These are phyloP conservation scores for Penicillium sp. DNA, from an alignment of 2,329 filamentous ascomycete genomes.

Conservation along the genomic window DNA sequence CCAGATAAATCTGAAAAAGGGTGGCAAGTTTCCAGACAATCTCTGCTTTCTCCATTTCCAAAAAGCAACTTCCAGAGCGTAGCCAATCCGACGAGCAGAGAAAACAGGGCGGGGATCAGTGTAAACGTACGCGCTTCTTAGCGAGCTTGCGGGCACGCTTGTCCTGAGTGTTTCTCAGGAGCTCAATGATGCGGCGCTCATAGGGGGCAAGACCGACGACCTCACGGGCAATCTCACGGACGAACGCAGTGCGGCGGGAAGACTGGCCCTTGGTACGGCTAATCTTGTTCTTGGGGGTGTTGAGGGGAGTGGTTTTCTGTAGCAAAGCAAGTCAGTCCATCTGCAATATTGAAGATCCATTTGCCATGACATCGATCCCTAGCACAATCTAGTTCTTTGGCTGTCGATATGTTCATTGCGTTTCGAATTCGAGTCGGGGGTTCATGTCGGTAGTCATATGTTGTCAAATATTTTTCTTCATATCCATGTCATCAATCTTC, in stretches of 20 bases:
- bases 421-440: conserved; percentile 3
- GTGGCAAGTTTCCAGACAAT: conserved; percentile 5
- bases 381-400: conserved; percentile 8
- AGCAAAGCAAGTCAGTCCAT: conserved; percentile 44
- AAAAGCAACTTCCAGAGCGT: not conserved
- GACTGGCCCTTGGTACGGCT: conserved; percentile 91
- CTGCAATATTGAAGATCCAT: conserved; percentile 34
- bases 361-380: not conserved
- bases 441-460: conserved; percentile 1
- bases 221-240: conserved; percentile 97
- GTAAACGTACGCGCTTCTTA: conserved; percentile 87
- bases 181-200: conserved; percentile 98
- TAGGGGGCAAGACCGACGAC: conserved; percentile 93
- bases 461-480: not conserved
- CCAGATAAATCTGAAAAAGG: not conserved
- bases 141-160: conserved; percentile 99
- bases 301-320: conserved; percentile 80
- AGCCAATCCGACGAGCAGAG: conserved; percentile 2
- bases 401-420: not conserved
- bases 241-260: conserved; percentile 96
- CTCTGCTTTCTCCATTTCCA: not conserved
- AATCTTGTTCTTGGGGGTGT: conserved; percentile 74
- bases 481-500: conserved; percentile 4
- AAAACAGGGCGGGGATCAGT: not conserved
- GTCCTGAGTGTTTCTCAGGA: conserved; percentile 98